phyloP scores from a whole-genome alignment of 2,329 filamentous ascomycete species.

The Trichoderma hamatum region DNA sequence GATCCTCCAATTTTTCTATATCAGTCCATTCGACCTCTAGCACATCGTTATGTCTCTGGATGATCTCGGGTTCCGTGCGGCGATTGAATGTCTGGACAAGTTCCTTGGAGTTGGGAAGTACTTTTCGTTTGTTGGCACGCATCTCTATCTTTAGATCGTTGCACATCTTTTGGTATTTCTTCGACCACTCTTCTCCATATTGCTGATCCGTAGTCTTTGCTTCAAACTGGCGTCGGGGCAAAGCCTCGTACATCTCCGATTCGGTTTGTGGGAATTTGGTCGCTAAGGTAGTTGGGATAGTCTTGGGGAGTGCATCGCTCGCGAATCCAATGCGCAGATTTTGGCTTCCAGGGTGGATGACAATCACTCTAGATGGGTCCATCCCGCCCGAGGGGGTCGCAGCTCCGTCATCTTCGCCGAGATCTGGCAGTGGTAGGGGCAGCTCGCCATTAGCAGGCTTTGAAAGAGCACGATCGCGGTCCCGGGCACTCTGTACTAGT shows the following conservation, averaged over 20 bases:
- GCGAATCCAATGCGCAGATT: slow-evolving; percentile 92
- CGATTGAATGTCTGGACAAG: slow-evolving; percentile 93
- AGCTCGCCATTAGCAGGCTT: slow-evolving; percentile 71
- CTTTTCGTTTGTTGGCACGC: slow-evolving; percentile 90
- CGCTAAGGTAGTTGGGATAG: slow-evolving; percentile 89
- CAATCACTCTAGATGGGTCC: slow-evolving; percentile 86
- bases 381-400: slow-evolving; percentile 61
- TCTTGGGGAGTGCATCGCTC: slow-evolving; percentile 93
- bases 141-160: slow-evolving; percentile 87
- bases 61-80: slow-evolving; percentile 78
- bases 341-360: slow-evolving; percentile 94
- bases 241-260: slow-evolving; percentile 77
- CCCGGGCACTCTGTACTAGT: slow-evolving; percentile 83
- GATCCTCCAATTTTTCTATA: slow-evolving; percentile 66
- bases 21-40: slow-evolving; percentile 96
- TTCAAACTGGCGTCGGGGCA: slow-evolving; percentile 71
- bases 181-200: slow-evolving; percentile 81
- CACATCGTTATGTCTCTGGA: slow-evolving; percentile 92
- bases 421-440: slow-evolving; percentile 61
- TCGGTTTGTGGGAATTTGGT: slow-evolving; percentile 77
- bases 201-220: slow-evolving; percentile 70
- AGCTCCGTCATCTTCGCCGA: slow-evolving; percentile 60
- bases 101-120: slow-evolving; percentile 96
- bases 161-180: slow-evolving; percentile 79
- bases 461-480: slow-evolving; percentile 82